These are phyloP conservation scores for Tetradesmus lagerheimii DNA, from an alignment of 139 green algal genomes.

Conservation along the genomic window DNA sequence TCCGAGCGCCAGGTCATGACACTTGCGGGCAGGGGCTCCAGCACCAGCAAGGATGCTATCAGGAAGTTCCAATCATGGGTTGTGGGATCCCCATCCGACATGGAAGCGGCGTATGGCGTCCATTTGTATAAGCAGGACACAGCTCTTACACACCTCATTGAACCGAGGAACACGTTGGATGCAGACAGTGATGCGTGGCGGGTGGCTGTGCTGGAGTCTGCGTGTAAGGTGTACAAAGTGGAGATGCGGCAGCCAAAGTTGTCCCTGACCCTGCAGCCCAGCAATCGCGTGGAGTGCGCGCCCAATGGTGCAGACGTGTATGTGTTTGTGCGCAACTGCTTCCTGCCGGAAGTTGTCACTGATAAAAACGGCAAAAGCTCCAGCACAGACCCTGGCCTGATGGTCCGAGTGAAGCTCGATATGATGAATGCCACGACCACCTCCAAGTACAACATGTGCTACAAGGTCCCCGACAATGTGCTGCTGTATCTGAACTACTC, in stretches of 20 bases:
- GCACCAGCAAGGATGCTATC: background rate
- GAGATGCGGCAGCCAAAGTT: background rate
- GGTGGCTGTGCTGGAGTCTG: too few relatives aligned
- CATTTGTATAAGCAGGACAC: background rate
- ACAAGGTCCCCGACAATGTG: background rate
- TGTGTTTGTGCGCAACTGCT: conserved; percentile 23
- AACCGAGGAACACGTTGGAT: background rate
- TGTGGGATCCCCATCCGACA: too few relatives aligned
- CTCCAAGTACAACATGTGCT: background rate
- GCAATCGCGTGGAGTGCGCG: background rate
- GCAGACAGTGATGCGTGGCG: background rate
- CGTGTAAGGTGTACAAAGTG: background rate
- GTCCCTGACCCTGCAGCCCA: background rate
- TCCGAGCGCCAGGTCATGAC: background rate
- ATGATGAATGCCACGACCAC: background rate
- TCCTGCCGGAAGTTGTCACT: background rate
- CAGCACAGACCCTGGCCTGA: background rate
- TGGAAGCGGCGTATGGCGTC: background rate
- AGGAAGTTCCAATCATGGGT: background rate
- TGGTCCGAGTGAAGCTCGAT: background rate
- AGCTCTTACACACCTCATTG: too few relatives aligned
- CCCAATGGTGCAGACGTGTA: background rate
- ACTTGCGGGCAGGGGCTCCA: too few relatives aligned
- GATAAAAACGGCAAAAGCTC: too few relatives aligned
- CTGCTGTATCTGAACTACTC: background rate